phyloP scores from a whole-genome alignment of 331 rosid species.

The Dryas integrifolia region DNA sequence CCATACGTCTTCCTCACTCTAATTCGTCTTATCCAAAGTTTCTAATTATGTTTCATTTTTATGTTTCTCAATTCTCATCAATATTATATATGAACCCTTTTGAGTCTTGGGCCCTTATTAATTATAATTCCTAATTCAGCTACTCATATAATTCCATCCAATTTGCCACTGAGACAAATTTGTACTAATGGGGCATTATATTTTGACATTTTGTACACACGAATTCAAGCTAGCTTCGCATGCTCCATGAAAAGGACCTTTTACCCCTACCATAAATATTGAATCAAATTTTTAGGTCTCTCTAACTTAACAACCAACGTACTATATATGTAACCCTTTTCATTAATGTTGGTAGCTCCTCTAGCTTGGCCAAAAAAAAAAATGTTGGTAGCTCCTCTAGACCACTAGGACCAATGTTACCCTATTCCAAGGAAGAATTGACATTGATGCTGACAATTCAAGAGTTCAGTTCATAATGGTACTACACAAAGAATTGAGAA shows the following conservation, averaged over 20 bases:
- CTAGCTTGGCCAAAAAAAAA: too few species aligned
- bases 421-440: not conserved
- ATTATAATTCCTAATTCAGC: not conserved
- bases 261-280: constrained; percentile 1
- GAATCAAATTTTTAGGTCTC: constrained; percentile 11
- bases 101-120: not conserved
- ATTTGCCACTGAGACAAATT: not conserved
- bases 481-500: not conserved
- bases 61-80: not conserved
- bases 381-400: not conserved
- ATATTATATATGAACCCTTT: not conserved
- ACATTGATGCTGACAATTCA: constrained; percentile 18
- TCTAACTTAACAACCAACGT: not conserved
- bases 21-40: not conserved
- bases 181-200: not conserved
- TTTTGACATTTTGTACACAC: not conserved
- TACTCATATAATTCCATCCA: not conserved
- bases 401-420: not conserved
- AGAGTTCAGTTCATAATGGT: not conserved
- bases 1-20: not conserved
- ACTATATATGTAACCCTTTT: not conserved
- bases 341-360: not conserved
- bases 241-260: constrained; percentile 5
- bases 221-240: not conserved
- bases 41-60: not conserved